A percentile compares a stretch with the other conserved stretches of the same genome.
Evolutionary conservation across 2,329 filamentous ascomycete species (phyloP).

Genomic region (Shiraia bambusicola): DNA sequence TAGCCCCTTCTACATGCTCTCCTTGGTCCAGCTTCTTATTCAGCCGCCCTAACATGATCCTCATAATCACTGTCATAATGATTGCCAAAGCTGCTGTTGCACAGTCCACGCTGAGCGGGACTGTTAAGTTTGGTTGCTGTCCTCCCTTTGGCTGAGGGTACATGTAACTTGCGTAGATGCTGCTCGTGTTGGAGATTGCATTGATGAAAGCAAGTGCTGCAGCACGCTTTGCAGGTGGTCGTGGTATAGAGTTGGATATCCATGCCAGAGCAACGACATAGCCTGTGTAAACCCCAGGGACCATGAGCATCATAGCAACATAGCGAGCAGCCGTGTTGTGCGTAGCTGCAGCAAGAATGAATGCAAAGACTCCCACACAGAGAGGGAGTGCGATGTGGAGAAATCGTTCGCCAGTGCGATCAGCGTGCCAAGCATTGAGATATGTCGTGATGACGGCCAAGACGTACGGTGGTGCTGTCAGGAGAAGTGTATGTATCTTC

Average conservation of each 20-base stretch:
- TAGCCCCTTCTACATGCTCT: slow-evolving; percentile 54
- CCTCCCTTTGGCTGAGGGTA: slow-evolving; percentile 54
- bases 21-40: slow-evolving; percentile 71
- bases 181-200: slow-evolving; percentile 66
- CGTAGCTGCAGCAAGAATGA: slow-evolving; percentile 68
- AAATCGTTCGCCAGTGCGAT: slow-evolving; percentile 70
- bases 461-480: slow-evolving; percentile 48
- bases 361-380: slow-evolving; percentile 62
- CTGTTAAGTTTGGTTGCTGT: slow-evolving; percentile 43
- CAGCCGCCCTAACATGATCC: slow-evolving; percentile 63
- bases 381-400: slow-evolving; percentile 66
- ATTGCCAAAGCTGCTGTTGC: slow-evolving; percentile 65
- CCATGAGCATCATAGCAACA: slow-evolving; percentile 72
- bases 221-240: slow-evolving; percentile 73
- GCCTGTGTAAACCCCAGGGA: slow-evolving; percentile 60
- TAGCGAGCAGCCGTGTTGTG: slow-evolving; percentile 64
- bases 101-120: slow-evolving; percentile 70
- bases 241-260: slow-evolving; percentile 74
- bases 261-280: slow-evolving; percentile 68
- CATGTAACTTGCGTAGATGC: slow-evolving; percentile 71
- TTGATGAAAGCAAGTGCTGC: slow-evolving; percentile 76
- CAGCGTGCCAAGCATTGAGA: slow-evolving; percentile 69
- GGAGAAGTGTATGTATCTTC: slow-evolving; percentile 54
- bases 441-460: slow-evolving; percentile 62
- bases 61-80: slow-evolving; percentile 61